These are phyloP conservation scores for Ogataea paradorogensis DNA, from an alignment of 805 yeast species.

Conservation along the genomic window DNA sequence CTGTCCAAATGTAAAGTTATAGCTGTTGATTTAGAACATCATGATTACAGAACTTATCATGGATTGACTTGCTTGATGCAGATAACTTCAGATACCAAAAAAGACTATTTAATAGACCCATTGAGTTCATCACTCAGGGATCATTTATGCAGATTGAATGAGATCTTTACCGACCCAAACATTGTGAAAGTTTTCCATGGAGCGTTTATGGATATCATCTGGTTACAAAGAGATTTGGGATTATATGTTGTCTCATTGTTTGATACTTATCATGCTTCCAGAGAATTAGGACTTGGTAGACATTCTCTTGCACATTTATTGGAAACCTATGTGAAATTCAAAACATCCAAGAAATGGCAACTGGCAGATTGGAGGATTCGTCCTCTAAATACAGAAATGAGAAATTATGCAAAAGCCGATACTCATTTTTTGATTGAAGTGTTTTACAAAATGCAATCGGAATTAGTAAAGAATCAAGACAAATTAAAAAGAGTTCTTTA, in stretches of 20 bases:
- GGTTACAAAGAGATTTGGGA: conserved; percentile 96
- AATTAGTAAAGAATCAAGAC: conserved; percentile 46
- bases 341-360: conserved; percentile 91
- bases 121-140: conserved; percentile 60
- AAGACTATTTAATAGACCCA: conserved; percentile 86
- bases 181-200: conserved; percentile 93
- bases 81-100: conserved; percentile 59
- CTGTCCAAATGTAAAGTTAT: conserved; percentile 55
- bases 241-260: conserved; percentile 83
- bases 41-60: conserved; percentile 83
- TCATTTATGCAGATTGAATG: conserved; percentile 63
- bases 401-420: conserved; percentile 87
- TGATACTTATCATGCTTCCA: conserved; percentile 91
- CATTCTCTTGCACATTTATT: conserved; percentile 81
- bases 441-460: conserved; percentile 68
- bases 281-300: conserved; percentile 72
- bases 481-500: conserved; percentile 58
- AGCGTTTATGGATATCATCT: conserved; percentile 92
- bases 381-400: conserved; percentile 75
- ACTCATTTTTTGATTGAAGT: conserved; percentile 87
- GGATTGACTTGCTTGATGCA: conserved; percentile 95
- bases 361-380: conserved; percentile 95
- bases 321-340: conserved; percentile 76
- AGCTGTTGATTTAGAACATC: conserved; percentile 96
- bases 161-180: conserved; percentile 74